Conservation (phyloP, 2,329 filamentous ascomycete genomes). For the Verticillium klebahnii region DNA sequence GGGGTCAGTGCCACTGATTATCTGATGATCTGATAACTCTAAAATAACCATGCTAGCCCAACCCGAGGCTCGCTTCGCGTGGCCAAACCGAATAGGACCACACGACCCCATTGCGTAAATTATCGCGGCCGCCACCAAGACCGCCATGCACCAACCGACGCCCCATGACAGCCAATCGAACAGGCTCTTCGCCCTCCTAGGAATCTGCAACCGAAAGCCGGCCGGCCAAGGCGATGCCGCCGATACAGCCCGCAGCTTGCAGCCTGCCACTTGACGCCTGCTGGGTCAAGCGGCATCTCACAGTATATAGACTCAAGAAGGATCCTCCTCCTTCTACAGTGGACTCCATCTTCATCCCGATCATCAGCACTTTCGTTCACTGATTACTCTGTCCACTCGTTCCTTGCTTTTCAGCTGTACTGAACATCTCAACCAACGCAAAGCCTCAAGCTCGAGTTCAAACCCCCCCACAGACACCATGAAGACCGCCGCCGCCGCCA, state of each 20-base stretch:
- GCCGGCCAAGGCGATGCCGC: neutral
- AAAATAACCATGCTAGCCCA: neutral
- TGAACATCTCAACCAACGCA: neutral
- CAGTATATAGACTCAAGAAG: neutral
- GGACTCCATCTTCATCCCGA: neutral
- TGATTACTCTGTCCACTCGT: neutral
- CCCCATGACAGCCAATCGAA: neutral
- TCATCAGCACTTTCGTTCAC: neutral
- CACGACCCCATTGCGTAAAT: neutral
- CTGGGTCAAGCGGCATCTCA: neutral
- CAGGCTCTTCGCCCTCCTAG: neutral
- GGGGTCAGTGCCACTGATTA: neutral
- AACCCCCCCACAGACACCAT: neutral
- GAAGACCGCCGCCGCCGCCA: constrained; percentile 1
- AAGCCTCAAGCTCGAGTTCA: neutral
- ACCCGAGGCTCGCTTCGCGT: neutral
- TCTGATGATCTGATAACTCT: neutral
- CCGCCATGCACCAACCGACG: neutral
- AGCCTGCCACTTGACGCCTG: neutral
- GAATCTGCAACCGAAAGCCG: neutral
- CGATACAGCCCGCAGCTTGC: neutral
- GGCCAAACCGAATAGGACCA: neutral
- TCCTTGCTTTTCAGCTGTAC: neutral
- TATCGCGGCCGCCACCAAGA: neutral
- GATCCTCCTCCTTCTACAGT: neutral